These are phyloP conservation scores for Diaporthe sp. DNA, from an alignment of 2,329 filamentous ascomycete genomes.

Conservation along the genomic window DNA sequence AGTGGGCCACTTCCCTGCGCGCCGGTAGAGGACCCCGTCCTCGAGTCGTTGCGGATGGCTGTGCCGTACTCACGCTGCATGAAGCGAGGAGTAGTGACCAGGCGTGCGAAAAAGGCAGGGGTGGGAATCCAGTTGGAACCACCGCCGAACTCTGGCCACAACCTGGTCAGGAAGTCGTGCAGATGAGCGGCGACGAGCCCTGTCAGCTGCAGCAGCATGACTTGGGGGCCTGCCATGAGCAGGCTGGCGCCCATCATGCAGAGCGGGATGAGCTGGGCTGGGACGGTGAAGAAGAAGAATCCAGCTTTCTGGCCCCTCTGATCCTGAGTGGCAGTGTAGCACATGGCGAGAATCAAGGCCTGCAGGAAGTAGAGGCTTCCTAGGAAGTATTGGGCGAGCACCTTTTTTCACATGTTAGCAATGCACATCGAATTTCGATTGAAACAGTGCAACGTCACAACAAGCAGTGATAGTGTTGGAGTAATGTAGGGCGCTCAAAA, in stretches of 20 bases:
- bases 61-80: constrained; percentile 72
- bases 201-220: constrained; percentile 74
- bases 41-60: constrained; percentile 59
- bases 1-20: constrained; percentile 61
- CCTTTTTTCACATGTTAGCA: constrained; percentile 50
- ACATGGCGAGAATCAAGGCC: constrained; percentile 82
- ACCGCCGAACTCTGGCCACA: constrained; percentile 91
- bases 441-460: constrained; percentile 38
- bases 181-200: constrained; percentile 91
- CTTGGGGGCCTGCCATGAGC: constrained; percentile 70
- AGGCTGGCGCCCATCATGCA: constrained; percentile 83
- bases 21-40: constrained; percentile 56
- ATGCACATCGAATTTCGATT: background rate
- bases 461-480: constrained; percentile 42
- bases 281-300: constrained; percentile 87
- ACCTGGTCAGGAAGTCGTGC: constrained; percentile 88
- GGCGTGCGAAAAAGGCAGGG: constrained; percentile 76
- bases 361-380: constrained; percentile 64
- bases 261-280: constrained; percentile 83
- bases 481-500: constrained; percentile 74
- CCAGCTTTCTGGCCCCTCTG: constrained; percentile 81
- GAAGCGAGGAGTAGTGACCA: constrained; percentile 68
- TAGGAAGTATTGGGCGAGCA: constrained; percentile 65
- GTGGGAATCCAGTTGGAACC: constrained; percentile 83
- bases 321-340: constrained; percentile 89